Evolutionary conservation across 2,329 filamentous ascomycete genomes (phyloP).

Genomic region (Capronia coronata): DNA sequence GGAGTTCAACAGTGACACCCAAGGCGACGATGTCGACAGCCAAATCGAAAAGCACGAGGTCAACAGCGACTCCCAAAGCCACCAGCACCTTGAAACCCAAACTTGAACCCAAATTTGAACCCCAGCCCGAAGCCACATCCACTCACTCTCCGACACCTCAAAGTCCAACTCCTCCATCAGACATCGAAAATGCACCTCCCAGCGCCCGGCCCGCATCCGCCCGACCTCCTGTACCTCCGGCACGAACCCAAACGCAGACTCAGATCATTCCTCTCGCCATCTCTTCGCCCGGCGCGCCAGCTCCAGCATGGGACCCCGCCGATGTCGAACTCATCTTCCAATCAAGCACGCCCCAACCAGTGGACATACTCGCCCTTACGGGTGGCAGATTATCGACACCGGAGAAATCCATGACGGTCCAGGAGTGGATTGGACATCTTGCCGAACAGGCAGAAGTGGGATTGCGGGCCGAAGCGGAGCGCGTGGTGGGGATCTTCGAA

Average conservation of each 20-base stretch:
- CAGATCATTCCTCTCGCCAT: slow-evolving; percentile 44
- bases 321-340: slow-evolving; percentile 69
- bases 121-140: background rate
- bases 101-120: background rate
- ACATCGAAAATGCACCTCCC: slow-evolving; percentile 73
- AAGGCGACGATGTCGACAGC: background rate
- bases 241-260: slow-evolving; percentile 2
- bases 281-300: slow-evolving; percentile 47
- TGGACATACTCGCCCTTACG: slow-evolving; percentile 38
- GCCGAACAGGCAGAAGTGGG: slow-evolving; percentile 73
- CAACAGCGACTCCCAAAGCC: background rate
- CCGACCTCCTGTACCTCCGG: slow-evolving; percentile 31
- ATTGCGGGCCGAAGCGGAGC: slow-evolving; percentile 73
- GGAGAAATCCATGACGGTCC: slow-evolving; percentile 85
- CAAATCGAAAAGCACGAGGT: too few species aligned
- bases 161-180: slow-evolving; percentile 37
- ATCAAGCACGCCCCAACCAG: slow-evolving; percentile 38
- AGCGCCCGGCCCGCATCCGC: slow-evolving; percentile 55
- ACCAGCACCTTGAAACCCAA: background rate
- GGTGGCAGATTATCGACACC: slow-evolving; percentile 59
- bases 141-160: slow-evolving; percentile 4
- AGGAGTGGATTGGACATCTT: slow-evolving; percentile 83
- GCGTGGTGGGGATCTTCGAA: slow-evolving; percentile 76
- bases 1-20: slow-evolving; percentile 1
- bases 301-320: slow-evolving; percentile 62